These are phyloP conservation scores for Azolla pinnata DNA, from an alignment of 75 land plant species.

Conservation along the genomic window DNA sequence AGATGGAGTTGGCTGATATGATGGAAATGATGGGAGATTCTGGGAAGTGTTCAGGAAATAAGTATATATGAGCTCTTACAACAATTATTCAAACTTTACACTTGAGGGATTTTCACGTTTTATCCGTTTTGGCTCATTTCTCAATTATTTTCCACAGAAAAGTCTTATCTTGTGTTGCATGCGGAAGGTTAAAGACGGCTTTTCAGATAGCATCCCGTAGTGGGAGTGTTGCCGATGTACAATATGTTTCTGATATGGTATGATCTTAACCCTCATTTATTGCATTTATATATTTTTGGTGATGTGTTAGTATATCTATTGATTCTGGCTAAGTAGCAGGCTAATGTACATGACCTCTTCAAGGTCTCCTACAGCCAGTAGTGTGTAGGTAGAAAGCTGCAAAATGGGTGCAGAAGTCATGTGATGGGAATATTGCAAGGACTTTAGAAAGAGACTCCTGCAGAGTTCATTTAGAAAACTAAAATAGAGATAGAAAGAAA, in stretches of 20 bases:
- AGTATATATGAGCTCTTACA: neutral
- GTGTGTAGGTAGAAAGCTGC: no score
- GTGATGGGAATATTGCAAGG: no score
- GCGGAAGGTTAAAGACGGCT: conserved; percentile 95
- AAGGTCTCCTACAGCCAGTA: neutral
- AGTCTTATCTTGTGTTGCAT: conserved; percentile 94
- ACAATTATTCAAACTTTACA: no score
- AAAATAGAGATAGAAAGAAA: neutral
- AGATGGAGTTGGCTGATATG: no score
- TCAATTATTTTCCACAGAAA: conserved; percentile 43
- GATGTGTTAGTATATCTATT: neutral
- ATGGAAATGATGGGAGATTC: no score
- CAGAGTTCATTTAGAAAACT: no score
- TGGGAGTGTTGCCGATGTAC: conserved; percentile 91
- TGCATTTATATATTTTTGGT: neutral
- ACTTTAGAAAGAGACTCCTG: no score
- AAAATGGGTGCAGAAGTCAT: no score
- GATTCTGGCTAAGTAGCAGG: neutral
- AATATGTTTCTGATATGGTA: conserved; percentile 98
- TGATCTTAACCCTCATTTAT: conserved; percentile 2
- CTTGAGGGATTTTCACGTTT: no score
- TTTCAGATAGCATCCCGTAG: conserved; percentile 96
- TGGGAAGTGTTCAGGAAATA: no score
- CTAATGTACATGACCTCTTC: neutral
- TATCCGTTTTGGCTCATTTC: neutral